Conservation (phyloP, 23 red algal species). For the Cyanidioschyzon merolae region DNA sequence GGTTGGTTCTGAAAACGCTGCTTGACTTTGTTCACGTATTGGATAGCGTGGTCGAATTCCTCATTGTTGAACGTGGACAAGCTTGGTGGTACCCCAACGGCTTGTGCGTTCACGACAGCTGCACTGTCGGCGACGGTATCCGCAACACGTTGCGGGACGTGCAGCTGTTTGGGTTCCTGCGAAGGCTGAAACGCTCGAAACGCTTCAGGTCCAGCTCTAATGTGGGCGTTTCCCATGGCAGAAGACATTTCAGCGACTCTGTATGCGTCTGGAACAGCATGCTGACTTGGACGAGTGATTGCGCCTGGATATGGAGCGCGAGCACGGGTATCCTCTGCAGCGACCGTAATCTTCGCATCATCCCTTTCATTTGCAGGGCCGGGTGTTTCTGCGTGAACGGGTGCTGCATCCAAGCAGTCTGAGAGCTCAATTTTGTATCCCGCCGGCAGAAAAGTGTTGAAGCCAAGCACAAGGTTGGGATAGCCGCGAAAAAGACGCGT, state of each 20-base stretch:
- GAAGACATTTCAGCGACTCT: neutral
- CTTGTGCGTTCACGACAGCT: neutral
- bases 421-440: conserved; percentile 84
- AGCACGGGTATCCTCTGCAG: neutral
- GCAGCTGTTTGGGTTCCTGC: neutral
- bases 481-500: conserved; percentile 80
- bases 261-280: neutral
- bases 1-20: conserved; percentile 49
- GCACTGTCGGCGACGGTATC: neutral
- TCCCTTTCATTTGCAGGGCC: neutral
- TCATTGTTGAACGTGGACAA: conserved; percentile 1
- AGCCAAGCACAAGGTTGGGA: conserved; percentile 83
- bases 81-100: neutral
- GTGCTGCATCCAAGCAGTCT: conserved; percentile 25
- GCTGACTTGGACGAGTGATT: neutral
- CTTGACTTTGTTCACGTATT: conserved; percentile 86
- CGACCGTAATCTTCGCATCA: neutral
- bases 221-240: neutral
- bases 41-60: conserved; percentile 89
- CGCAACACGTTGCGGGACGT: neutral
- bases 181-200: neutral
- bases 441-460: conserved; percentile 96
- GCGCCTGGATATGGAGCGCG: neutral
- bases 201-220: neutral
- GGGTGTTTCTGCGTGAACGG: neutral